Evolutionary conservation across 2,329 filamentous ascomycete species (phyloP), one percentile per base, ranked within the genome.

Genomic region (Nigrospora osmanthi): DNA sequence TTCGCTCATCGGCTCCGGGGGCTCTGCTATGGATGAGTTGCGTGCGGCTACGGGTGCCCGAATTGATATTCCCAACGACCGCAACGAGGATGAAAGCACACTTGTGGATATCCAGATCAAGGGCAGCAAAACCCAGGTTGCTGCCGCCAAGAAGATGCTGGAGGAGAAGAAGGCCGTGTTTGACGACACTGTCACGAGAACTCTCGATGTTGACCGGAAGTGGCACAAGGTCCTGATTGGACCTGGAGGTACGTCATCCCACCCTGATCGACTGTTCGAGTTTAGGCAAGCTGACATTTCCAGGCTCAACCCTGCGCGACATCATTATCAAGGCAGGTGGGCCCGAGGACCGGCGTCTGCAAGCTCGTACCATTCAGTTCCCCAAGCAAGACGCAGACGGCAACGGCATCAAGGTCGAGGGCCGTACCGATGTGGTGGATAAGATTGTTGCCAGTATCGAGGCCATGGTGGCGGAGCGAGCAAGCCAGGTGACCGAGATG

Each of bases 361-460:
- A 93, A 55, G 87, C 89, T 42, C 87, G 91, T 51, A 89, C 91
- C 57, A 89, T 98, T 48, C 89, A 91, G 63, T 97, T 98, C 73
- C 93, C 93, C 46, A 89, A 90, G 63, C 83, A 87, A 52, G 90
- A 95, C 47, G 80, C 84, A 43, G 83, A 86, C 48, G 89, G 87
- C 38, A 88, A 85, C 59, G 78, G 77, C 23, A 95, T 98, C 66
- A 90, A 85, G 61, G 74, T 98, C 6, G 90, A 96, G 67, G 93
- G 93, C 30, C 84, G 85, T 40, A 82, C 80, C 50, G 81, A 82
- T 35, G 74, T 98, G 19, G 91, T 97, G 2, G 85, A 95, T 56
- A 94, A 88, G 68, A 94, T 98, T 55, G 75, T 91, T 57, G 76
- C 83, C 43, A 78, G 87, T 23, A 94, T 98, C 55, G 70, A 93